Conservation (phyloP, 768 basidiomycete genomes). For the Tulasnella sp. region DNA sequence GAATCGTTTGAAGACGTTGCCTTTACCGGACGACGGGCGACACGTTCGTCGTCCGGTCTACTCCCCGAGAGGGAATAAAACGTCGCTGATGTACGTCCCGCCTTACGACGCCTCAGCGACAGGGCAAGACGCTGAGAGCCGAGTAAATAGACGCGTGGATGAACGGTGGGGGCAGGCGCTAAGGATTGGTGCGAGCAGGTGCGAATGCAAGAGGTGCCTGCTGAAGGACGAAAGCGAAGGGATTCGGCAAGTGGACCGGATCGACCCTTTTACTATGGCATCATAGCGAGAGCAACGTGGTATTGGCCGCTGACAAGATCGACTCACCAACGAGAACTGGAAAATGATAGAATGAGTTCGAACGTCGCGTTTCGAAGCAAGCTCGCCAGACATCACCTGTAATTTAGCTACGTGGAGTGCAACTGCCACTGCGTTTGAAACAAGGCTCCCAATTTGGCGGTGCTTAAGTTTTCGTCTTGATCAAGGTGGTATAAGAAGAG, state of each 20-base stretch:
- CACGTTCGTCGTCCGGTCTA: too few relatives aligned
- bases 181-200: background rate
- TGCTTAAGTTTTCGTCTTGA: too few relatives aligned
- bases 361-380: too few relatives aligned
- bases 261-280: slow-evolving; percentile 15
- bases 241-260: slow-evolving; percentile 2
- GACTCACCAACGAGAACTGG: background rate
- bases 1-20: slow-evolving; percentile 3
- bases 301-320: background rate
- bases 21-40: slow-evolving; percentile 1
- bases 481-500: too few relatives aligned
- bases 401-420: too few relatives aligned
- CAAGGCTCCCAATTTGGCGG: too few relatives aligned
- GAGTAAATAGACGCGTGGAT: slow-evolving; percentile 11
- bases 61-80: background rate
- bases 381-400: too few relatives aligned
- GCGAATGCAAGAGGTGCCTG: background rate
- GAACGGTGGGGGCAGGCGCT: background rate
- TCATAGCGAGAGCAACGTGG: background rate
- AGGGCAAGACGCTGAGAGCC: background rate
- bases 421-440: too few relatives aligned
- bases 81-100: slow-evolving; percentile 11
- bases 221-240: background rate
- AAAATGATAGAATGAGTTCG: background rate
- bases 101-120: slow-evolving; percentile 6